Evolutionary conservation across 2,329 filamentous ascomycete genomes (phyloP).

Genomic region (Mycogone perniciosa): DNA sequence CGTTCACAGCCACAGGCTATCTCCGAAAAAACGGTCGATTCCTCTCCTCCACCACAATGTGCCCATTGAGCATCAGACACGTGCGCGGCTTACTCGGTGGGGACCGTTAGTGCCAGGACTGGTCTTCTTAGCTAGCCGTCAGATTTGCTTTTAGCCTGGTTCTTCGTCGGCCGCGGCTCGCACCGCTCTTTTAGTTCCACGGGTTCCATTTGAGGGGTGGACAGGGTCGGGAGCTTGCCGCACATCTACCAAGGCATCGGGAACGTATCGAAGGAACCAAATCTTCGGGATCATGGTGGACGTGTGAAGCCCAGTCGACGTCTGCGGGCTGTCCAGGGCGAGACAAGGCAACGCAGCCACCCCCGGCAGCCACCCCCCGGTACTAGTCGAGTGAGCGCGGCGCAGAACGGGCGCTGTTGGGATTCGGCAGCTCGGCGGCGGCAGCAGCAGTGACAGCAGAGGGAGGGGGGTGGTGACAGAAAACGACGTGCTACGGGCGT

Average conservation of each 20-base stretch:
- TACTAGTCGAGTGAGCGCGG: slow-evolving; percentile 4
- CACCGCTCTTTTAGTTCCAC: slow-evolving; percentile 28
- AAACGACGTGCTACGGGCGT: not conserved
- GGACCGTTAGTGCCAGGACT: slow-evolving; percentile 17
- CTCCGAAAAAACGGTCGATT: not conserved
- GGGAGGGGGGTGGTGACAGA: slow-evolving; percentile 4
- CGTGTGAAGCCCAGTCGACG: slow-evolving; percentile 5
- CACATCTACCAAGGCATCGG: slow-evolving; percentile 15
- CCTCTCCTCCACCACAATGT: slow-evolving; percentile 13
- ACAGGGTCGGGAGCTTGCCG: slow-evolving; percentile 20
- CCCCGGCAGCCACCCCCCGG: slow-evolving; percentile 7
- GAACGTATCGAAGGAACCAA: slow-evolving; percentile 7
- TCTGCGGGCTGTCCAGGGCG: slow-evolving; percentile 6
- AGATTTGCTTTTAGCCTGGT: slow-evolving; percentile 26
- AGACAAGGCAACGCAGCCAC: slow-evolving; percentile 9
- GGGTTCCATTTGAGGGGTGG: slow-evolving; percentile 15
- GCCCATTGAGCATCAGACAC: slow-evolving; percentile 31
- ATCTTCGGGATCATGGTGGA: slow-evolving; percentile 4
- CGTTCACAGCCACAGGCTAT: not conserved
- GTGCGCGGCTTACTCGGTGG: slow-evolving; percentile 24
- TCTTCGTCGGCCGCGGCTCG: slow-evolving; percentile 32
- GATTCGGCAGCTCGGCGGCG: not conserved
- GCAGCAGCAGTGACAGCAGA: slow-evolving; percentile 1
- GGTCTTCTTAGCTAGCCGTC: slow-evolving; percentile 21
- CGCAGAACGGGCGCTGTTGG: not conserved